phyloP scores from a whole-genome alignment of 306 rosid genomes.

The Casuarina equisetifolia region DNA sequence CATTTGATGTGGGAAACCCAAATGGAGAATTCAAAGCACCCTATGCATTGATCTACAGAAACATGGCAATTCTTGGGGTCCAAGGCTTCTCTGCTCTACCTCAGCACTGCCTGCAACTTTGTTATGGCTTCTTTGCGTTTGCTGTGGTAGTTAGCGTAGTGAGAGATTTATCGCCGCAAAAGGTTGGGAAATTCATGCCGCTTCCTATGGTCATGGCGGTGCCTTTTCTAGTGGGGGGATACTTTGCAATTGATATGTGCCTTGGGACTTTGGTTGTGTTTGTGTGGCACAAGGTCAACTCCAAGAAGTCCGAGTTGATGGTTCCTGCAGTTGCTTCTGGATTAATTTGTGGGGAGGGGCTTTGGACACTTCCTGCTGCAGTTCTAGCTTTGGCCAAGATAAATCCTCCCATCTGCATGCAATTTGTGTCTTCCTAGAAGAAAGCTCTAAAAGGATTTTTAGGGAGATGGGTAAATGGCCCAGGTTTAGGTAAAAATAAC shows the following conservation, averaged over 20 bases:
- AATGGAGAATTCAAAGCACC: constrained; percentile 93
- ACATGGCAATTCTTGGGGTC: constrained; percentile 58
- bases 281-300: constrained; percentile 52
- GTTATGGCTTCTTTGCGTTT: constrained; percentile 48
- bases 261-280: constrained; percentile 67
- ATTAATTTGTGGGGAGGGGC: constrained; percentile 90
- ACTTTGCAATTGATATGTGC: constrained; percentile 87
- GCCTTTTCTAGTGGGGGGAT: constrained; percentile 89
- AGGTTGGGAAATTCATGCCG: constrained; percentile 86
- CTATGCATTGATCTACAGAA: constrained; percentile 64
- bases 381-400: constrained; percentile 85
- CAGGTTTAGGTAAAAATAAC: background rate
- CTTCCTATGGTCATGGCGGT: constrained; percentile 93
- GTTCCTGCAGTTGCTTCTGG: constrained; percentile 91
- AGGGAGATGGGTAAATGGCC: background rate
- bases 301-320: constrained; percentile 61
- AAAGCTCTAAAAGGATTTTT: background rate
- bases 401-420: constrained; percentile 92
- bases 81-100: constrained; percentile 81
- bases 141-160: constrained; percentile 37
- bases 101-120: constrained; percentile 73
- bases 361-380: constrained; percentile 91
- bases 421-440: constrained; percentile 58
- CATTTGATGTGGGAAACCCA: constrained; percentile 68
- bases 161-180: constrained; percentile 50